Evolutionary conservation across 2,329 filamentous ascomycete genomes (phyloP).

Genomic region (Xylaria multiplex): DNA sequence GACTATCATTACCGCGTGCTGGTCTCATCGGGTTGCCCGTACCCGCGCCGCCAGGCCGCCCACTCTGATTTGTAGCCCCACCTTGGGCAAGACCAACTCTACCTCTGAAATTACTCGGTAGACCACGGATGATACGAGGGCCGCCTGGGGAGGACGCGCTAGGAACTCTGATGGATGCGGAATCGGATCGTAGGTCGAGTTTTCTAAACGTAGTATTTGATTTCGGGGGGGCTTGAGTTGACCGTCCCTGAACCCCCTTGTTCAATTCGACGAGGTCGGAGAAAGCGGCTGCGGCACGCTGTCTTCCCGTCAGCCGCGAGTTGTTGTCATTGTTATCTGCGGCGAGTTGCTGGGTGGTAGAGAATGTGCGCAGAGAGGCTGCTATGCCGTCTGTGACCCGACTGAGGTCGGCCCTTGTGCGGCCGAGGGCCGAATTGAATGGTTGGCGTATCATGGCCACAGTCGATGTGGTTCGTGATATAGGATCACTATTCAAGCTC

Average conservation of each 20-base stretch:
- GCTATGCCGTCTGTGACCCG: conserved; percentile 48
- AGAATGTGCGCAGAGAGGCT: conserved; percentile 48
- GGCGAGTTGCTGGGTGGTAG: conserved; percentile 44
- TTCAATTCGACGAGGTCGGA: conserved; percentile 42
- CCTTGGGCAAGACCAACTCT: conserved; percentile 42
- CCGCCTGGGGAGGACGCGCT: background rate
- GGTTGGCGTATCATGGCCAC: conserved; percentile 48
- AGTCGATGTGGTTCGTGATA: conserved; percentile 32
- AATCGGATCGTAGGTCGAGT: conserved; percentile 22
- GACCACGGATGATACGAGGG: conserved; percentile 39
- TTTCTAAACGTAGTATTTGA: background rate
- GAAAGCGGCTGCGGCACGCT: conserved; percentile 42
- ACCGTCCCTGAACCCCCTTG: background rate
- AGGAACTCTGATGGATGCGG: background rate
- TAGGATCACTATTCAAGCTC: conserved; percentile 23
- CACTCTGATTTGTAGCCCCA: conserved; percentile 22
- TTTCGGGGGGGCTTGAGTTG: background rate
- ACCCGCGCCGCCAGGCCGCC: background rate
- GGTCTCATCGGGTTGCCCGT: conserved; percentile 24
- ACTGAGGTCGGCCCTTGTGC: conserved; percentile 44
- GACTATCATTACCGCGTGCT: conserved; percentile 6
- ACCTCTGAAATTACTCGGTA: conserved; percentile 40
- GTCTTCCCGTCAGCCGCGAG: conserved; percentile 35
- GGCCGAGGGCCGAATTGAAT: conserved; percentile 43
- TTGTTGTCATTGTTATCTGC: conserved; percentile 12